Evolutionary conservation across 371 early-diverging fungal species (phyloP).

Genomic region (Catenaria anguillulae): DNA sequence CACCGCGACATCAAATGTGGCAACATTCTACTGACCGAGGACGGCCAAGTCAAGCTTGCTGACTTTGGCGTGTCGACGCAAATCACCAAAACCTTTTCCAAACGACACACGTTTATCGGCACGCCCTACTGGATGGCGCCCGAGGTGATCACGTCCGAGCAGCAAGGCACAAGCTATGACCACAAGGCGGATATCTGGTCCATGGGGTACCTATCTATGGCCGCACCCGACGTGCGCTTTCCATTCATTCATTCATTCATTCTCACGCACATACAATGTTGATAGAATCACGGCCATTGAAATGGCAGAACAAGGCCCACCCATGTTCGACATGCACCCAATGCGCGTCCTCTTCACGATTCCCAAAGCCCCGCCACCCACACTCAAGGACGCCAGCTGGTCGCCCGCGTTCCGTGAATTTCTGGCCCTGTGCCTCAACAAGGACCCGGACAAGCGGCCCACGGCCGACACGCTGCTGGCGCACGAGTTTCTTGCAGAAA

Average conservation of each 20-base stretch:
- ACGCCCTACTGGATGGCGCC: slow-evolving; percentile 63
- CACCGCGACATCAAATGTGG: slow-evolving; percentile 60
- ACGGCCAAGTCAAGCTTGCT: slow-evolving; percentile 48
- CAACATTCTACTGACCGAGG: slow-evolving; percentile 44
- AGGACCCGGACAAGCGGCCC: slow-evolving; percentile 31
- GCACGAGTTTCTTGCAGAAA: slow-evolving; percentile 10
- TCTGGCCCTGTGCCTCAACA: slow-evolving; percentile 26
- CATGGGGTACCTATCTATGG: slow-evolving; percentile 12
- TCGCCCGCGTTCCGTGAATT: slow-evolving; percentile 25
- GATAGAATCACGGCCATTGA: slow-evolving; percentile 31
- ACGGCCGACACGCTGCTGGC: slow-evolving; percentile 24
- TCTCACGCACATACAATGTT: too few relatives aligned
- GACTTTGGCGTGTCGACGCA: slow-evolving; percentile 57
- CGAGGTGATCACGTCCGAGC: slow-evolving; percentile 40
- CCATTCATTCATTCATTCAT: neutral
- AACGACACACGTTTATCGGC: slow-evolving; percentile 54
- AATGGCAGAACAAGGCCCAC: slow-evolving; percentile 36
- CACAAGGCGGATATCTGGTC: slow-evolving; percentile 35
- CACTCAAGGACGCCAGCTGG: slow-evolving; percentile 22
- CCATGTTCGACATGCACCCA: slow-evolving; percentile 36
- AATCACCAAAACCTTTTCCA: slow-evolving; percentile 12
- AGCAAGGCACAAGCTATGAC: slow-evolving; percentile 32
- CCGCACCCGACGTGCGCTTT: neutral
- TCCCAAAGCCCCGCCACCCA: slow-evolving; percentile 28
- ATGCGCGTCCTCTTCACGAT: slow-evolving; percentile 37